Conservation (phyloP, 495 filamentous ascomycete species). For the Acidomyces sp. region DNA sequence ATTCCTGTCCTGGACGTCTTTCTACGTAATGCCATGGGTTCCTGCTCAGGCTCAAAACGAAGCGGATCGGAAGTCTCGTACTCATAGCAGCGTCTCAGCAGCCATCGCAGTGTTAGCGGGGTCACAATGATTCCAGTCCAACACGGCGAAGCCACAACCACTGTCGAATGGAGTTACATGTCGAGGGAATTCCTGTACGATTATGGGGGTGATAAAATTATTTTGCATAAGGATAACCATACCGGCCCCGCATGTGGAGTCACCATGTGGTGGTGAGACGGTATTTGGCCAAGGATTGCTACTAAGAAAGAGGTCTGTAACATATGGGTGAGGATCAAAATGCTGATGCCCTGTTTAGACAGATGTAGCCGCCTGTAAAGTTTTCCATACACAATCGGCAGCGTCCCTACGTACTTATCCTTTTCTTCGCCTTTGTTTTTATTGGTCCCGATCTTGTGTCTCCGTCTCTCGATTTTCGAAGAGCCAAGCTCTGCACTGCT, state of each 20-base stretch:
- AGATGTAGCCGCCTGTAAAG: too few species aligned
- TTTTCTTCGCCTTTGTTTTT: too few species aligned
- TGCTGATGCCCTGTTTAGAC: too few species aligned
- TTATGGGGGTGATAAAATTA: not conserved
- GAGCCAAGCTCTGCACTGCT: slow-evolving; percentile 18
- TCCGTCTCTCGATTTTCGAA: too few species aligned
- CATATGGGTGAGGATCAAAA: too few species aligned
- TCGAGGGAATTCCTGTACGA: not conserved
- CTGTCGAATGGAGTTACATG: not conserved
- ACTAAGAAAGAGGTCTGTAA: too few species aligned
- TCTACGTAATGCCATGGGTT: not conserved
- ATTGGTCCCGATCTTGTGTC: too few species aligned
- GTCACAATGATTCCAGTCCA: not conserved
- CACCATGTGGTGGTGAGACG: too few species aligned
- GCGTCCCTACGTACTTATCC: too few species aligned
- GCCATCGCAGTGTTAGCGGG: not conserved
- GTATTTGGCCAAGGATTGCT: too few species aligned
- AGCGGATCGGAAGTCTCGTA: not conserved
- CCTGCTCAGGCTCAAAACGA: not conserved
- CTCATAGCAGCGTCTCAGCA: not conserved
- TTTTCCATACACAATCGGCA: too few species aligned
- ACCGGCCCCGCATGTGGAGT: too few species aligned
- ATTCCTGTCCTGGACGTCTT: not conserved
- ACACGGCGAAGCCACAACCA: not conserved
- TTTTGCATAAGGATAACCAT: not conserved